phyloP scores from a whole-genome alignment of 2,329 filamentous ascomycete genomes.

The Penicillium janthinellum region DNA sequence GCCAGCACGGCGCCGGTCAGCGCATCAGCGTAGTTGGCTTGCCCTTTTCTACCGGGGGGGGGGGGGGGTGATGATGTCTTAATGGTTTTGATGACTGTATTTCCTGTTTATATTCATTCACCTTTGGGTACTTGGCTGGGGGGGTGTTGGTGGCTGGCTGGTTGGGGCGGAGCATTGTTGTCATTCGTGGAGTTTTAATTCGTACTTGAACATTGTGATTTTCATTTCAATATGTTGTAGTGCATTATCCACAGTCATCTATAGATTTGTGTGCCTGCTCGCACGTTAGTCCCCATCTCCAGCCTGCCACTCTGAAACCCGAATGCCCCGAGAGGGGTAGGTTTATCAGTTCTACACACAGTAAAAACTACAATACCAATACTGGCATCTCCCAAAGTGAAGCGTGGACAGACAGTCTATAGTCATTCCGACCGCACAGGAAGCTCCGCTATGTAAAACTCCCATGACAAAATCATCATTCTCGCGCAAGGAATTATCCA shows the following conservation, averaged over 20 bases:
- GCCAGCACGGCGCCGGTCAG: conserved; percentile 2
- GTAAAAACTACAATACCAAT: neutral
- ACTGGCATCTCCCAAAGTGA: neutral
- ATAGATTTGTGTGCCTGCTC: neutral
- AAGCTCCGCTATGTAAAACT: neutral
- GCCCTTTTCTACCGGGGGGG: neutral
- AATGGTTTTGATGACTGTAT: conserved; percentile 18
- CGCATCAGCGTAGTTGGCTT: conserved; percentile 50
- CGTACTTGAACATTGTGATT: neutral
- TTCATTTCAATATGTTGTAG: neutral
- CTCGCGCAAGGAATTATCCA: conserved; percentile 15
- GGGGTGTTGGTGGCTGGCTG: conserved; percentile 4
- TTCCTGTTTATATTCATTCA: neutral
- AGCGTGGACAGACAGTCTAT: neutral
- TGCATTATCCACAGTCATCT: too few relatives aligned
- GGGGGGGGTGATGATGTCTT: conserved; percentile 10
- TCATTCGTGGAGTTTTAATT: conserved; percentile 1
- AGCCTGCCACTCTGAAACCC: too few relatives aligned
- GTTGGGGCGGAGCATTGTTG: conserved; percentile 1
- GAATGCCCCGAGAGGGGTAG: too few relatives aligned
- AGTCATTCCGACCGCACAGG: conserved; percentile 12
- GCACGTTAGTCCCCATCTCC: too few relatives aligned
- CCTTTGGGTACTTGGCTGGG: conserved; percentile 5
- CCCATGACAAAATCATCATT: conserved; percentile 3
- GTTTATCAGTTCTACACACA: neutral